These are phyloP conservation scores for Onygenales sp. DNA, from an alignment of 2,329 filamentous ascomycete genomes.

Conservation along the genomic window DNA sequence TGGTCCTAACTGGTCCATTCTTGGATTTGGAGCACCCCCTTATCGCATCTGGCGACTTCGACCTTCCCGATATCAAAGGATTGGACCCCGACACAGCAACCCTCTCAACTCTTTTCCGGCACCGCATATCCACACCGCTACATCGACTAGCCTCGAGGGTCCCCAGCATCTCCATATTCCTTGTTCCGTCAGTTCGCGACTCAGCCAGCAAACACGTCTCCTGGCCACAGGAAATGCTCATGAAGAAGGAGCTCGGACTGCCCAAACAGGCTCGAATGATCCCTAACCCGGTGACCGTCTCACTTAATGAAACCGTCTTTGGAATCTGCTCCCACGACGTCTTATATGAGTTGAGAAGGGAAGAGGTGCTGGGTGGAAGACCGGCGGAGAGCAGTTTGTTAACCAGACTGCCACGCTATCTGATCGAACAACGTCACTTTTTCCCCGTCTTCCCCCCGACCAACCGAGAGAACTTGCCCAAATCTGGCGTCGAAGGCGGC, in stretches of 20 bases:
- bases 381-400: conserved; percentile 52
- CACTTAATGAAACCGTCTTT: conserved; percentile 76
- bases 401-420: conserved; percentile 61
- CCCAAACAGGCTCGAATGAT: conserved; percentile 68
- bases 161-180: conserved; percentile 69
- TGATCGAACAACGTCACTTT: conserved; percentile 86
- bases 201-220: conserved; percentile 73
- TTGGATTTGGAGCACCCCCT: conserved; percentile 86
- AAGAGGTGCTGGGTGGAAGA: conserved; percentile 56
- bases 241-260: conserved; percentile 63
- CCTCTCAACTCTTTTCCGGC: conserved; percentile 72
- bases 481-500: conserved; percentile 51
- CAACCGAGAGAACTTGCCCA: conserved; percentile 57
- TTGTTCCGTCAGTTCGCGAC: conserved; percentile 76
- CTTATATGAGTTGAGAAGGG: conserved; percentile 67
- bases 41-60: conserved; percentile 69
- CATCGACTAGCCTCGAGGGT: conserved; percentile 60
- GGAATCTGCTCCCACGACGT: conserved; percentile 78
- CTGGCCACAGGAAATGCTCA: conserved; percentile 71
- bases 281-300: conserved; percentile 83
- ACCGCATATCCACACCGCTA: conserved; percentile 66
- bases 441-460: conserved; percentile 80
- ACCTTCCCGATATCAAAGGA: conserved; percentile 58
- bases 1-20: conserved; percentile 80
- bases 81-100: conserved; percentile 69